phyloP scores from a whole-genome alignment of 768 basidiomycete species.

The Kwoniella mangroviensis region DNA sequence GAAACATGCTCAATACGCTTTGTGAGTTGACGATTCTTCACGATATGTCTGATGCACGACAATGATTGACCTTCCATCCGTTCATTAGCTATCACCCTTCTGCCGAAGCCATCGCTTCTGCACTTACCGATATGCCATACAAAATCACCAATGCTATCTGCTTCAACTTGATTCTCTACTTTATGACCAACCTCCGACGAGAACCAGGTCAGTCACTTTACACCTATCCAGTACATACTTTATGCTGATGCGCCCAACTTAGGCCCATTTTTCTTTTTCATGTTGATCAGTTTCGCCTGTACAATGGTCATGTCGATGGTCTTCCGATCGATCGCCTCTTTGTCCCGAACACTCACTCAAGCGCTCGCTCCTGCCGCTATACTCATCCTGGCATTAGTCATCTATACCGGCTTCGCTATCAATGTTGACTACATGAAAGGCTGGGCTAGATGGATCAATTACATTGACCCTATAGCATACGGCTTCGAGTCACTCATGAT shows the following conservation, averaged over 20 bases:
- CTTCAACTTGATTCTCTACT: constrained; percentile 60
- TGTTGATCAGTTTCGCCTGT: constrained; percentile 65
- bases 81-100: constrained; percentile 62
- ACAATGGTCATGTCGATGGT: constrained; percentile 64
- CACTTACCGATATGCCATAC: constrained; percentile 56
- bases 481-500: constrained; percentile 79
- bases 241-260: background rate
- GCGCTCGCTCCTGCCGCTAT: constrained; percentile 65
- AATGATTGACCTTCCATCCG: background rate
- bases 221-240: constrained; percentile 57
- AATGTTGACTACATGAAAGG: constrained; percentile 57
- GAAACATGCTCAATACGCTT: constrained; percentile 62
- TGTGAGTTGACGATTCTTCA: constrained; percentile 14
- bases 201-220: constrained; percentile 58
- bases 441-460: constrained; percentile 63
- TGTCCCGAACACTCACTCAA: constrained; percentile 72
- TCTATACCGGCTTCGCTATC: constrained; percentile 68
- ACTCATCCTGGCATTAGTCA: constrained; percentile 74
- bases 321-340: constrained; percentile 65
- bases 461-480: constrained; percentile 76
- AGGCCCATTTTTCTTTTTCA: constrained; percentile 62
- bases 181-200: constrained; percentile 60
- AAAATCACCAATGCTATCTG: constrained; percentile 50
- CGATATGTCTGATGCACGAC: background rate
- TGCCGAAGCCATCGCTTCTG: constrained; percentile 55